Evolutionary conservation across 495 filamentous ascomycete genomes (phyloP), one percentile per base, ranked within the genome.

Genomic region (Hypoxylon fuscum): DNA sequence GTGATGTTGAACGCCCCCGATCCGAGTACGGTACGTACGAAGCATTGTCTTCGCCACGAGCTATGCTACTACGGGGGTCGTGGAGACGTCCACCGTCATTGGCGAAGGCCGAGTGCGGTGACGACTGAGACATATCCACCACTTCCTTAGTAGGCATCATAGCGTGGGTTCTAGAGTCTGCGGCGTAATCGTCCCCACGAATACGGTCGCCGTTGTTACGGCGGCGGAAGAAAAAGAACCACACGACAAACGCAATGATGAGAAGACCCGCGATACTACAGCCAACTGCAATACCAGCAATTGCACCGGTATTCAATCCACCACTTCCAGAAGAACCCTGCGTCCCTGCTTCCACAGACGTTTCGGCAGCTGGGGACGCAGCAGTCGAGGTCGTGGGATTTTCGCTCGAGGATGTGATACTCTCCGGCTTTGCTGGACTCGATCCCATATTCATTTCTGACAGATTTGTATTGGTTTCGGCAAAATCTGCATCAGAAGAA

Each of bases 131-230:
- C 0, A 60, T 60, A 9, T 58, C 69, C 2, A 59, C 67, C 2
- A 69, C 69, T 32, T 78, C 77, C 67, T 81, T 81, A 55, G 77
- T 74, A 47, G 64, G 66, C 34, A 80, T 76, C 64, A 79, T 68
- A 32, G 58, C 46, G 46, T 34, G 57, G 10, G 51, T 53, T 35
- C 56, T 64, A 1, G 59, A 51, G 44, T 59, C 68, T 62, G 57
- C 47, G 41, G 50, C 66, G 66, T 14, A 66, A 32, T 63, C 52
- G 29, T 27, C 55, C 50, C 65, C 9, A 37, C 27, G 15, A 27
- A 14, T 34, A 18, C 42, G 29, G 18, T 60, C 40, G 10, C 63
- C 51, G 0, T 60, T 60, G 27, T 53, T 37, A 5, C 69, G 72
- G 2, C 73, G 74, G 15, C 74, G 76, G 12, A 67, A 58, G 18